Base-by-base conservation (phyloP, 768 basidiomycete genomes). In the Boletus eberwhitei region DNA sequence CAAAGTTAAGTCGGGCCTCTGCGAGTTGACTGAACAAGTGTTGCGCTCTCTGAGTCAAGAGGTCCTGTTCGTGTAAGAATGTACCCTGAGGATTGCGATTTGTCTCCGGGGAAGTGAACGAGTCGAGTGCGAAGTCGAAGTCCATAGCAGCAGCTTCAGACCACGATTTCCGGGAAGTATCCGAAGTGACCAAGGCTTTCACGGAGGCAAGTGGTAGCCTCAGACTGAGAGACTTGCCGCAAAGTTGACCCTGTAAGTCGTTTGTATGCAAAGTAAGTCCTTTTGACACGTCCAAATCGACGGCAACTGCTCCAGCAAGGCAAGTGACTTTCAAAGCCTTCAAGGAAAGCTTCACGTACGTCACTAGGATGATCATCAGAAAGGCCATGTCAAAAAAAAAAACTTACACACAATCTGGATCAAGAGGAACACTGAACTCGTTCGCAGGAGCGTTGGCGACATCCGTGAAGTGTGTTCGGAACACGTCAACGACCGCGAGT, bases 381-480 rank as follows among this genome's bases (percentile, higher is more conserved):
- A 41, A 17, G 44, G 46, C 29, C n/a, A 45, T 32, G 12, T 21
- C 29, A 11, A 51, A 13, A 42, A 12, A 42, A 34, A 46, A 47
- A 22, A 53, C 16, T 12, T 22, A 66, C 83, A 62, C 61, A 91
- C 93, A 80, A 72, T 98, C 96, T 13, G 92, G 90, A 61, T 89
- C 87, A 9, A 79, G 55, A 26, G 78, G 77, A 8, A 85, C 74
- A 31, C 77, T 65, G 62, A 84, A 89, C 42, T 85, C 85, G 3
- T 74, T 65, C 0, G 93, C 87, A 17, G 94, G 93, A 2, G 92
- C 83, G 65, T 98, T 97, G 49, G 86, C 75, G 2, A 78, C 60
- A 66, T 98, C 96, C 1, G 75, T 68, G 64, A 85, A 95, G 59
- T 89, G 91, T 57, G 84, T 65, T 8, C 77, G 76, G 57, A 97